Evolutionary conservation across 306 rosid genomes (phyloP).

Genomic region (Quillaja saponaria): DNA sequence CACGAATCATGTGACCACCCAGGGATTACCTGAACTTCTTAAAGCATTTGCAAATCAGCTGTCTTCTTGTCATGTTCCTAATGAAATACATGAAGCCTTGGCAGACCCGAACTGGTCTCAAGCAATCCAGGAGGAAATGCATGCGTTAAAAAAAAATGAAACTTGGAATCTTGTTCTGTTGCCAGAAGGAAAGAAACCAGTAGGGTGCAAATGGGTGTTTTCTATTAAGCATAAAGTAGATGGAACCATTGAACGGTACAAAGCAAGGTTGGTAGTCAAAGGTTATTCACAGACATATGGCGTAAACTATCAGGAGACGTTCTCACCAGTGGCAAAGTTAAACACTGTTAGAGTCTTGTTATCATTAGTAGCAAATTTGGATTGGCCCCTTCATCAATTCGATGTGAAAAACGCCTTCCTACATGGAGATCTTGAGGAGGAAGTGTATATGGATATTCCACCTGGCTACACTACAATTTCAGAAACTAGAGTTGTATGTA

Average conservation of each 20-base stretch:
- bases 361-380: neutral
- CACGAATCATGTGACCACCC: neutral
- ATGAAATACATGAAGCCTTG: conserved; percentile 6
- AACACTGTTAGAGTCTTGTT: neutral
- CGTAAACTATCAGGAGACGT: neutral
- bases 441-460: neutral
- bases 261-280: neutral
- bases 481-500: neutral
- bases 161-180: neutral
- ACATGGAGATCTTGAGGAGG: neutral
- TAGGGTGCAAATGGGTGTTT: neutral
- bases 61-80: neutral
- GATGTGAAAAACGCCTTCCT: neutral
- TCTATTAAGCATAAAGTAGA: neutral
- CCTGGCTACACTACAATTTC: neutral
- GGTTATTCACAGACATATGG: neutral
- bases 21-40: neutral
- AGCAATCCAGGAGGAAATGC: neutral
- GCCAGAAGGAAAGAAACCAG: neutral
- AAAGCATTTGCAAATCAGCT: neutral
- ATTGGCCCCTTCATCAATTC: neutral
- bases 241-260: neutral
- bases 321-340: neutral
- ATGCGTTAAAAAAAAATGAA: neutral
- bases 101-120: neutral